Evolutionary conservation across 225 moss, liverwort and hornwort genomes (phyloP).

Genomic region (Antitrichia curtipendula): DNA sequence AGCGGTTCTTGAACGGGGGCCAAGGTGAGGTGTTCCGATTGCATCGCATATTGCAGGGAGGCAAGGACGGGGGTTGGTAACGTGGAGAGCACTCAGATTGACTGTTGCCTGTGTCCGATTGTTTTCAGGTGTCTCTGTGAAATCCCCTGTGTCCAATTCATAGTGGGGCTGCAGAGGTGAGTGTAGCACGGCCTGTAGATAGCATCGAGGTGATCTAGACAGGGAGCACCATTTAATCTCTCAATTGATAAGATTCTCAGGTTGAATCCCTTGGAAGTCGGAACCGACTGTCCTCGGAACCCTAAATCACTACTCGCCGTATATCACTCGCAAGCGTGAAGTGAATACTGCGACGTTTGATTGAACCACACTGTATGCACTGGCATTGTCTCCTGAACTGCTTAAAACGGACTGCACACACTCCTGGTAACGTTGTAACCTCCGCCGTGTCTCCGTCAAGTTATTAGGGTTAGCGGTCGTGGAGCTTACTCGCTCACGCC

Average conservation of each 20-base stretch:
- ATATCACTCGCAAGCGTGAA: constrained; percentile 3
- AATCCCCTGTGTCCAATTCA: background rate
- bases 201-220: constrained; percentile 25
- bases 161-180: background rate
- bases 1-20: constrained; percentile 63
- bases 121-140: background rate
- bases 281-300: constrained; percentile 10
- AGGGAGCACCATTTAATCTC: constrained; percentile 14
- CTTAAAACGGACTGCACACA: constrained; percentile 1
- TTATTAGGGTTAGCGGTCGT: background rate
- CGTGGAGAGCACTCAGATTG: constrained; percentile 47
- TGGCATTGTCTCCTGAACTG: constrained; percentile 8
- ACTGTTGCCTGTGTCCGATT: constrained; percentile 36
- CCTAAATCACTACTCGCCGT: constrained; percentile 1
- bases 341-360: constrained; percentile 10
- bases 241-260: constrained; percentile 17
- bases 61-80: constrained; percentile 92
- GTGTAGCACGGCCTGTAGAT: constrained; percentile 20
- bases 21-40: constrained; percentile 91
- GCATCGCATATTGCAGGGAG: constrained; percentile 80
- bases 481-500: background rate
- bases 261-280: constrained; percentile 22
- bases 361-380: constrained; percentile 7
- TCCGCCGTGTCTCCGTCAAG: background rate
- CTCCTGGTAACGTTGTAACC: background rate